Conservation (phyloP, 768 basidiomycete genomes). For the Cystofilobasidium ferigula region DNA sequence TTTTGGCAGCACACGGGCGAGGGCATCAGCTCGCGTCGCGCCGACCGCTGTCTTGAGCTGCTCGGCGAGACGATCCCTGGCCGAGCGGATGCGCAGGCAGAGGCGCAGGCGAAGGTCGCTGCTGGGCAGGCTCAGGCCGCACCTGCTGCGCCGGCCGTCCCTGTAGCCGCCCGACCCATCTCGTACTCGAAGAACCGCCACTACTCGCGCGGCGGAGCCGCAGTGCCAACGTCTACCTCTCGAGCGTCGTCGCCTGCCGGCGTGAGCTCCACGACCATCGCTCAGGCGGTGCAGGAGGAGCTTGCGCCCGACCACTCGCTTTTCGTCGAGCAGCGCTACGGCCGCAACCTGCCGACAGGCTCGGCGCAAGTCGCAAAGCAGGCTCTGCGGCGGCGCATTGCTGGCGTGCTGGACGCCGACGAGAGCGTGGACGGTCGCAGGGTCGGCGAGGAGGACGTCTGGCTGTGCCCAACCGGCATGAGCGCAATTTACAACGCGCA, state of each 20-base stretch:
- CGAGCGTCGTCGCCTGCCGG: slow-evolving; percentile 29
- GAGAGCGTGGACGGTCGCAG: slow-evolving; percentile 60
- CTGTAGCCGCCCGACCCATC: slow-evolving; percentile 5
- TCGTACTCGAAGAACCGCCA: slow-evolving; percentile 25
- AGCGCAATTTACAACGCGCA: slow-evolving; percentile 87
- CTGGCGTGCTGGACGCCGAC: slow-evolving; percentile 64
- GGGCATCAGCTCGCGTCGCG: slow-evolving; percentile 77
- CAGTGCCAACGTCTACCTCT: slow-evolving; percentile 24
- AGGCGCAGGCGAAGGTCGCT: neutral
- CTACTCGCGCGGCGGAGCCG: slow-evolving; percentile 13
- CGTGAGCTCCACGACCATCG: slow-evolving; percentile 19
- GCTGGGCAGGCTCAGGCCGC: neutral
- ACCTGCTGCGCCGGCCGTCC: neutral
- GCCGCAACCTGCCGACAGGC: slow-evolving; percentile 67
- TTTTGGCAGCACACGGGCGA: slow-evolving; percentile 95
- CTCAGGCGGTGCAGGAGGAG: slow-evolving; percentile 34
- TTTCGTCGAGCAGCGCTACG: slow-evolving; percentile 91
- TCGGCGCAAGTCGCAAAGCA: slow-evolving; percentile 71
- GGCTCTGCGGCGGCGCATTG: slow-evolving; percentile 75
- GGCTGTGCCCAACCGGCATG: slow-evolving; percentile 80
- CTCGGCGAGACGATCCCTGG: slow-evolving; percentile 44
- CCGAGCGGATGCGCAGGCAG: neutral
- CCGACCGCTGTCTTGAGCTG: slow-evolving; percentile 67
- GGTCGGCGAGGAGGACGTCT: slow-evolving; percentile 78
- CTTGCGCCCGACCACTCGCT: slow-evolving; percentile 50